These are phyloP conservation scores for Rubia tinctorum DNA, from an alignment of 305 asterid genomes.

Conservation along the genomic window DNA sequence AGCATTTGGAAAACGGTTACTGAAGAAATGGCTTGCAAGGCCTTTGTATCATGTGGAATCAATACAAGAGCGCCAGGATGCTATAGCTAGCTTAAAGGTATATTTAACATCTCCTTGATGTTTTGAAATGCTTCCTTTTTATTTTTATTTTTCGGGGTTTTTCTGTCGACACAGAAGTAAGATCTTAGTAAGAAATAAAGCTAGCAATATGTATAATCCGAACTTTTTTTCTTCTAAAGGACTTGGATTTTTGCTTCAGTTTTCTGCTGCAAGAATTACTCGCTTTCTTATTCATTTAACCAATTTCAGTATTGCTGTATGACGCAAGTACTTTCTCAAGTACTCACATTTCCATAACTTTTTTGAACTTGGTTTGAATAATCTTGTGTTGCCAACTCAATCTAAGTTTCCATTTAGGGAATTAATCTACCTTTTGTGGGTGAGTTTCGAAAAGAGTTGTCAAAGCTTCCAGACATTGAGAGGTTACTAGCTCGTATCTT, in stretches of 20 bases:
- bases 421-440: conserved; percentile 55
- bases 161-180: not conserved
- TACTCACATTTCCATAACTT: not conserved
- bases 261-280: not conserved
- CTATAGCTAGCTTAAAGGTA: conserved; percentile 83
- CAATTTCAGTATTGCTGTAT: not conserved
- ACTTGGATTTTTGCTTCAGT: not conserved
- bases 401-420: conserved; percentile 43
- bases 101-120: conserved; percentile 8
- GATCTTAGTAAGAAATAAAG: not conserved
- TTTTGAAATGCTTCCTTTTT: not conserved
- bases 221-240: not conserved
- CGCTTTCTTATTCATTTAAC: not conserved
- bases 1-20: conserved; percentile 90
- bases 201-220: not conserved
- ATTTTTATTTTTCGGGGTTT: not conserved
- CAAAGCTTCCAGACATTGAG: conserved; percentile 93
- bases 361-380: conserved; percentile 7
- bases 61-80: conserved; percentile 91
- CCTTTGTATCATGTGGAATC: conserved; percentile 73
- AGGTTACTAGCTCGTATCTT: conserved; percentile 89
- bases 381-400: conserved; percentile 7
- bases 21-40: conserved; percentile 90
- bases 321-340: not conserved
- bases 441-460: conserved; percentile 80